Evolutionary conservation across 495 filamentous ascomycete species (phyloP).

Genomic region (Delitschia confertaspora): DNA sequence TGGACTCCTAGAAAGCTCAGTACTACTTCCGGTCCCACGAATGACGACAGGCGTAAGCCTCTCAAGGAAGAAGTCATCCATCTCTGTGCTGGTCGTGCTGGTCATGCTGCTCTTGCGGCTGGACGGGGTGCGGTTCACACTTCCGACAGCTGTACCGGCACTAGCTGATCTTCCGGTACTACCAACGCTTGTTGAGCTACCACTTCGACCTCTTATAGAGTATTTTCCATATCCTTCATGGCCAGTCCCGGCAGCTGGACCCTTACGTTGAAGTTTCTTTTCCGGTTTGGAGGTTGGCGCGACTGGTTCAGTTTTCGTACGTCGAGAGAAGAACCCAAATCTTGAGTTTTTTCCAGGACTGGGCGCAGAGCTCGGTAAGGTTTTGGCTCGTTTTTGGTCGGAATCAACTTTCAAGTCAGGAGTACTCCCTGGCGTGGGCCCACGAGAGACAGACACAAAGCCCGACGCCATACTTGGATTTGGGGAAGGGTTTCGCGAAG

Average conservation of each 20-base stretch:
- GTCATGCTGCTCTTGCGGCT: conserved; percentile 48
- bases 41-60: conserved; percentile 83
- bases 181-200: conserved; percentile 40
- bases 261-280: conserved; percentile 55
- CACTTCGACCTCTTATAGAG: conserved; percentile 52
- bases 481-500: conserved; percentile 39
- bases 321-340: conserved; percentile 71
- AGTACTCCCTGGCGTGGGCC: conserved; percentile 23
- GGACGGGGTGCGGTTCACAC: conserved; percentile 32
- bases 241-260: conserved; percentile 84
- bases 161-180: conserved; percentile 49
- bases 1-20: conserved; percentile 27
- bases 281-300: conserved; percentile 44
- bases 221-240: conserved; percentile 92
- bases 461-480: conserved; percentile 25
- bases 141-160: conserved; percentile 42
- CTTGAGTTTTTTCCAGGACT: conserved; percentile 41
- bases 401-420: conserved; percentile 16
- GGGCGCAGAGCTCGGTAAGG: conserved; percentile 8
- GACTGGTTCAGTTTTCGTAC: conserved; percentile 57
- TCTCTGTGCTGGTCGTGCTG: conserved; percentile 45
- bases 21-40: conserved; percentile 60
- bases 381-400: conserved; percentile 13
- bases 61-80: conserved; percentile 63
- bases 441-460: conserved; percentile 22